A percentile compares a stretch with the other conserved stretches of the same genome.
phyloP scores from a whole-genome alignment of 441 rosid genomes.

The Populus tomentosa region DNA sequence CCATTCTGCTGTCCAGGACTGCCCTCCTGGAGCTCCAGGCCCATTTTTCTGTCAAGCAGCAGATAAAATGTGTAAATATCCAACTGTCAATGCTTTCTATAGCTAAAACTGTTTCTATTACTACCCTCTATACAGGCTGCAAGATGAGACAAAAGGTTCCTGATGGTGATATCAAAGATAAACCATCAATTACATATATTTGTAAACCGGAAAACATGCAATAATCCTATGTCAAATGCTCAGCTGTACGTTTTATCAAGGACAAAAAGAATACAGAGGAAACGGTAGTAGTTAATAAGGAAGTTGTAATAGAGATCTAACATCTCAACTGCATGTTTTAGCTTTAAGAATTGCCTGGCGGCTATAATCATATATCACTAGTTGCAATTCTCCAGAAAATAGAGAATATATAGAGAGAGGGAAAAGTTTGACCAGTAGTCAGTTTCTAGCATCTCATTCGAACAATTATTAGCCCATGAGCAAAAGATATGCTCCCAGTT shows the following conservation, averaged over 20 bases:
- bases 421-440: too few relatives aligned
- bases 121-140: not conserved
- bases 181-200: not conserved
- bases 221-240: not conserved
- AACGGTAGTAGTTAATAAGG: not conserved
- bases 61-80: slow-evolving; percentile 11
- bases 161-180: not conserved
- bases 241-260: not conserved
- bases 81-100: not conserved
- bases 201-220: not conserved
- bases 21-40: slow-evolving; percentile 98
- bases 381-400: too few relatives aligned
- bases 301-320: not conserved
- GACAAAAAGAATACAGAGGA: not conserved
- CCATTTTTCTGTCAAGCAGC: slow-evolving; percentile 69
- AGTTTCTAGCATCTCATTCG: too few relatives aligned
- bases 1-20: slow-evolving; percentile 94
- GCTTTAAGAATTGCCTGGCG: too few relatives aligned
- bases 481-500: too few relatives aligned
- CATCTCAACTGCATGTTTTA: not conserved
- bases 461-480: too few relatives aligned
- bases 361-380: too few relatives aligned
- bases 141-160: not conserved
- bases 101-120: not conserved
- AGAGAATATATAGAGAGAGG: too few relatives aligned